Evolutionary conservation across 768 basidiomycete genomes (phyloP), one percentile per base, ranked within the genome.

Genomic region (Mycena galopus): DNA sequence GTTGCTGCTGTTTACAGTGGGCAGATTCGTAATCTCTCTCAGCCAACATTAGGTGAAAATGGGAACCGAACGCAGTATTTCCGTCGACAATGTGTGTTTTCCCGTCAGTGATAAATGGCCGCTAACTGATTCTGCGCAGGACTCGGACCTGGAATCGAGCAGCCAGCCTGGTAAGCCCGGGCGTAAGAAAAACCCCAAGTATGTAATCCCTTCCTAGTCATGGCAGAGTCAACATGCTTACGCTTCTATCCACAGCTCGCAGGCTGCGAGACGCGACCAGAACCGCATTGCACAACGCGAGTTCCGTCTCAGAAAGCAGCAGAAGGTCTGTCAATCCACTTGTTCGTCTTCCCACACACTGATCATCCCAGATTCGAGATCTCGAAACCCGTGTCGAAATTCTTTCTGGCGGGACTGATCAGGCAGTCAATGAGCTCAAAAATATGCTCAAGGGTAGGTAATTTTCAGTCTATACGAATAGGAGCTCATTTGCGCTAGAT

Each of bases 371-470:
- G 95, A 96, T 98, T 81, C 94, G 96, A 25, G 96, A 98, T 82
- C 90, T 98, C 42, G 96, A 98, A 83, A 96, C 96, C 23, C 90
- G 94, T 55, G 95, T 98, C n/a, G 96, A 97, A 82, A 92, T 98
- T 10, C 88, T 98, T 21, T 97, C 96, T 7, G 96, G 95, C 23
- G 94, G 94, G 50, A 92, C 96, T 77, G 96, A 96, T 86, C 95
- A 97, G 81, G 92, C 95, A 8, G 84, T 95, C 65, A 90, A 89
- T 32, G 93, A 96, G 80, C 88, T 96, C 88, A 87, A 93, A 69
- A 92, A 93, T 74, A 92, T 97, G 59, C 82, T 96, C 53, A 94
- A 90, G 84, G 94, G 94, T 91, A 53, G 17, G 84, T 2, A 12
- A 33, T 0, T 8, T 51, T 33, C 33, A 56, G 44, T 21, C 37